These are phyloP conservation scores for Phycomyces blakesleeanus DNA, from an alignment of 192 early-diverging fungal species.

Conservation along the genomic window DNA sequence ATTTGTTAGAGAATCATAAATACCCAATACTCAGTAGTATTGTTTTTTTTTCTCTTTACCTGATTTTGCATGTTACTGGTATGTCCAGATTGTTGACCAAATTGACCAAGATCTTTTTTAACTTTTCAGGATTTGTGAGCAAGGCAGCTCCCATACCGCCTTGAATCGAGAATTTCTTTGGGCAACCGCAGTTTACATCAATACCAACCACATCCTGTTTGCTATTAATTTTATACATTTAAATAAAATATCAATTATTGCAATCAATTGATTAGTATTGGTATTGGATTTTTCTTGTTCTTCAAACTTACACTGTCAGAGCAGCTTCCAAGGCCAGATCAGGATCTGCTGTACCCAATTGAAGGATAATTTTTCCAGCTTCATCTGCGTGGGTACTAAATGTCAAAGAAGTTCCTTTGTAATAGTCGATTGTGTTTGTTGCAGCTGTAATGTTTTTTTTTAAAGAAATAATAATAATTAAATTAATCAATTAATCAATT, in stretches of 20 bases:
- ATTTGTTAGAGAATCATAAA: too few species aligned
- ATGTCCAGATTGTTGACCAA: slow-evolving; percentile 70
- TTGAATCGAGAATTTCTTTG: slow-evolving; percentile 90
- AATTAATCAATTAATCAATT: too few species aligned
- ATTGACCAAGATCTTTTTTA: slow-evolving; percentile 63
- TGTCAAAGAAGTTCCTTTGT: slow-evolving; percentile 53
- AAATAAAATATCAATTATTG: too few species aligned
- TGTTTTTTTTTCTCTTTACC: slow-evolving; percentile 26
- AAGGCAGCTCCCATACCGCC: slow-evolving; percentile 94
- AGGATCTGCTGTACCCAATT: slow-evolving; percentile 88
- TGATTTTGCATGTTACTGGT: slow-evolving; percentile 88
- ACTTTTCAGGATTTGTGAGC: slow-evolving; percentile 75
- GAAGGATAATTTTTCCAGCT: slow-evolving; percentile 77
- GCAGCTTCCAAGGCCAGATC: slow-evolving; percentile 86
- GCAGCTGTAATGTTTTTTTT: slow-evolving; percentile 36
- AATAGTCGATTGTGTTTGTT: slow-evolving; percentile 77
- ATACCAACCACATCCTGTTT: slow-evolving; percentile 83
- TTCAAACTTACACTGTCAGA: slow-evolving; percentile 59
- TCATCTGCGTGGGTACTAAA: slow-evolving; percentile 80
- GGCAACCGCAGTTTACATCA: slow-evolving; percentile 98
- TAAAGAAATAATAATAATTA: too few species aligned
- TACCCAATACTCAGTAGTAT: too few species aligned
- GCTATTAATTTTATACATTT: slow-evolving; percentile 43
- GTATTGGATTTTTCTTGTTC: neutral
- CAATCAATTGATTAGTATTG: neutral